phyloP scores from a whole-genome alignment of 352 stramenopile species.

The Globisporangium solare region DNA sequence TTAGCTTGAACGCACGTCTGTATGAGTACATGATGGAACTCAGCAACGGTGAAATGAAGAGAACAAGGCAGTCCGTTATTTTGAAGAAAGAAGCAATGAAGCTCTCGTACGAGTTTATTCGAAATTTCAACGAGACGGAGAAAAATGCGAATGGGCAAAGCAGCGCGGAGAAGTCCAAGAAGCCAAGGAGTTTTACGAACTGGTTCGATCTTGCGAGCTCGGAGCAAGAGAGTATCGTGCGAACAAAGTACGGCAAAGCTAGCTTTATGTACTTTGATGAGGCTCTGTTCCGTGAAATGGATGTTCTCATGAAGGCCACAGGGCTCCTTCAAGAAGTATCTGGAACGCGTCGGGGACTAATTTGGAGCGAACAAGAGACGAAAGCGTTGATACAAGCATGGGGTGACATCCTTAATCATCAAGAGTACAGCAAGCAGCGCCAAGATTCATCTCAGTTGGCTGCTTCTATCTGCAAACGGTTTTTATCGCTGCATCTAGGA shows the following conservation, averaged over 20 bases:
- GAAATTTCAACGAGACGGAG: constrained; percentile 1
- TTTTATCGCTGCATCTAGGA: too few relatives aligned
- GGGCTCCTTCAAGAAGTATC: too few relatives aligned
- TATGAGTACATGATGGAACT: constrained; percentile 9
- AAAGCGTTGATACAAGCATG: too few relatives aligned
- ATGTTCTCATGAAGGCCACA: constrained; percentile 1
- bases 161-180: neutral
- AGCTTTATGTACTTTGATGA: constrained; percentile 15
- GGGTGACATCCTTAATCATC: too few relatives aligned
- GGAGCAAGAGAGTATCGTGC: constrained; percentile 11
- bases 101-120: constrained; percentile 11
- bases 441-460: too few relatives aligned
- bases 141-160: neutral
- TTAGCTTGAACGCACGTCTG: constrained; percentile 11
- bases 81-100: constrained; percentile 14
- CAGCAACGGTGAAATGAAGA: constrained; percentile 1
- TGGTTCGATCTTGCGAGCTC: constrained; percentile 8
- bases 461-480: too few relatives aligned
- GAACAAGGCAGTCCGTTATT: constrained; percentile 12
- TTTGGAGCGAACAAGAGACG: too few relatives aligned
- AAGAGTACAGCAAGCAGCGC: too few relatives aligned
- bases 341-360: too few relatives aligned
- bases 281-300: constrained; percentile 6
- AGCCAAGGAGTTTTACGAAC: neutral
- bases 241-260: constrained; percentile 3